A percentile compares a stretch with the other conserved stretches of the same genome.
These are phyloP conservation scores for Westerdykella sp. DNA, from an alignment of 2,329 filamentous ascomycete species.

Conservation along the genomic window DNA sequence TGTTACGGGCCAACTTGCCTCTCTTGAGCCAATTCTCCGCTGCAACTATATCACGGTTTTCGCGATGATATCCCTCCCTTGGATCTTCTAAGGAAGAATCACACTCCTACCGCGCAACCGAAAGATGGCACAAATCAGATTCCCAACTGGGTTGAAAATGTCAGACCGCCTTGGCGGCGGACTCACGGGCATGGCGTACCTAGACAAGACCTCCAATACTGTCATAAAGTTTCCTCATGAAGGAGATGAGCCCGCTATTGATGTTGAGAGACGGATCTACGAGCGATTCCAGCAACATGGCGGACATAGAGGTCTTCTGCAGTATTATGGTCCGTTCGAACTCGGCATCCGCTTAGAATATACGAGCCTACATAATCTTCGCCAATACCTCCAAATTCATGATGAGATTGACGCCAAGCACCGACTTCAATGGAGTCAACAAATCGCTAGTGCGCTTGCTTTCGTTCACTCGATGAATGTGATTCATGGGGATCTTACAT, in stretches of 20 bases:
- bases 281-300: constrained; percentile 7
- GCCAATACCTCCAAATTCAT: no score
- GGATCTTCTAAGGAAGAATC: no score
- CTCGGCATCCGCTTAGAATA: constrained; percentile 8
- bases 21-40: no score
- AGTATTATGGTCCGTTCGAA: constrained; percentile 7
- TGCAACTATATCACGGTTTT: no score
- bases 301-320: constrained; percentile 6
- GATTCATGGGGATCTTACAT: constrained; percentile 12
- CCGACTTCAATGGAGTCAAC: constrained; percentile 8
- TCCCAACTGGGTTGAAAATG: no score
- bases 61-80: no score
- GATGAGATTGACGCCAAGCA: constrained; percentile 6
- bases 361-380: constrained; percentile 5
- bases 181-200: no score
- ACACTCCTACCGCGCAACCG: no score
- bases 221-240: constrained; percentile 6
- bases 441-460: constrained; percentile 8
- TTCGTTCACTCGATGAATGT: constrained; percentile 12
- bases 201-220: constrained; percentile 4
- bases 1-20: no score
- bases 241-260: neutral
- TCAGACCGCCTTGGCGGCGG: no score
- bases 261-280: constrained; percentile 7
- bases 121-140: no score